Evolutionary conservation across 441 rosid genomes (phyloP), one percentile per base, ranked within the genome.

Genomic region (Gossypium davidsonii): DNA sequence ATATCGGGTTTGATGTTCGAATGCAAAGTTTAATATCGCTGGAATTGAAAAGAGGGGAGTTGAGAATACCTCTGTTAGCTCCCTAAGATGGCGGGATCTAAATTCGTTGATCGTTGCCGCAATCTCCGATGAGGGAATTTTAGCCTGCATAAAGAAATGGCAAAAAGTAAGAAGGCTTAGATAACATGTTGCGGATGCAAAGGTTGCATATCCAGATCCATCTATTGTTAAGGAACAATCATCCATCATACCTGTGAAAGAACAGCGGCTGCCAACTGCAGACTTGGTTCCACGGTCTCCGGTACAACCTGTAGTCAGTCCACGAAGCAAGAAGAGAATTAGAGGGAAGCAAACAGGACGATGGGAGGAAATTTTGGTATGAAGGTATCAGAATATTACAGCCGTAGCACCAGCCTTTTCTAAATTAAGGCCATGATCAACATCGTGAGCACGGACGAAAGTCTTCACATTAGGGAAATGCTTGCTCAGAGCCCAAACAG

Each of bases 401-500:
- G 99, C 97, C 31, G 99, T 80, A 52, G 99, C 99, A 51, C 99
- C 97, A 6, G 98, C 99, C 79, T 95, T 95, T 58, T 95, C 99
- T 85, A 95, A 81, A 77, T 91, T 95, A 70, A 95, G 85, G 75
- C 99, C 99, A 72, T 95, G 95, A 75, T 88, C 99, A 81, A 95
- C 95, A 80, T 92, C 99, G 28, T 95, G 99, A 73, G 99, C 99
- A 68, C 98, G 98, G 48, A 95, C 98, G 79, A 90, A 92, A 51
- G 98, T 95, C 78, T 92, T 95, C 76, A 91, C 96, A 12, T 95
- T 92, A 34, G 99, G 99, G 77, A 89, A 95, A 76, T 91, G 83
- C 90, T 95, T 95, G 96, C 85, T 95, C 78, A 95, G 81, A 73
- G 99, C 98, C 98, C 99, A 95, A 48, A 95, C 99, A 79, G 97